Percentiles rank a stretch among this genome's conserved stretches.
Conservation (phyloP, 2,329 filamentous ascomycete species). For the Nannizzia gypsea region DNA sequence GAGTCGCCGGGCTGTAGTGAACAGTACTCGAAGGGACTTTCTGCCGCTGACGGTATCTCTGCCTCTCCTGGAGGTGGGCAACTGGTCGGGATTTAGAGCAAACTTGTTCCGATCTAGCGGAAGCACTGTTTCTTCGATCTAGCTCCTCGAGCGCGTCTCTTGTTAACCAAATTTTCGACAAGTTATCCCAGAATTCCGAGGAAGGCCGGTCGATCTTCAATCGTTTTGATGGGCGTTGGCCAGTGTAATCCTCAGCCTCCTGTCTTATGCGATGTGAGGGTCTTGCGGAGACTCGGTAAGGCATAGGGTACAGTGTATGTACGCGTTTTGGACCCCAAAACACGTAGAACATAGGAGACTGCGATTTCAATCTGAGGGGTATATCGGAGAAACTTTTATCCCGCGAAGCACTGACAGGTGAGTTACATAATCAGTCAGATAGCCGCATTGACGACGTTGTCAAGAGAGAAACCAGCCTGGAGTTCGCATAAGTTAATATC, state of each 20-base stretch:
- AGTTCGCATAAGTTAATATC: too few relatives aligned
- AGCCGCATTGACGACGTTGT: too few relatives aligned
- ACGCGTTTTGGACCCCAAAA: too few relatives aligned
- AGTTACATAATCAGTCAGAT: too few relatives aligned
- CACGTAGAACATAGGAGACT: too few relatives aligned
- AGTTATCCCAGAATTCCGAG: slow-evolving; percentile 17
- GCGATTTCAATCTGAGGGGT: too few relatives aligned
- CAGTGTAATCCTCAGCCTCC: neutral
- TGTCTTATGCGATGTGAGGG: neutral
- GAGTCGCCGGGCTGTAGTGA: neutral
- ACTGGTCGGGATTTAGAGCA: slow-evolving; percentile 6
- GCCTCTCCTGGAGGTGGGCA: slow-evolving; percentile 7
- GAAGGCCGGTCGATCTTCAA: slow-evolving; percentile 4
- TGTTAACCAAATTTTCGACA: slow-evolving; percentile 18
- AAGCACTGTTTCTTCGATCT: slow-evolving; percentile 14
- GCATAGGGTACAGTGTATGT: too few relatives aligned
- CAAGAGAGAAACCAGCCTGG: too few relatives aligned
- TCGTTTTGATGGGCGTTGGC: slow-evolving; percentile 7
- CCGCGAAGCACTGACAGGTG: too few relatives aligned
- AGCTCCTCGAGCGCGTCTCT: slow-evolving; percentile 16
- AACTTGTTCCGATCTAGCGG: neutral
- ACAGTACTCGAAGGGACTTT: neutral
- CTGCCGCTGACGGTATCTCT: slow-evolving; percentile 8
- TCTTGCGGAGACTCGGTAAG: too few relatives aligned
- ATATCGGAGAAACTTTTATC: too few relatives aligned